Evolutionary conservation across 345 rosid species (phyloP), one percentile per base, ranked within the genome.

Genomic region (Citrus maxima): DNA sequence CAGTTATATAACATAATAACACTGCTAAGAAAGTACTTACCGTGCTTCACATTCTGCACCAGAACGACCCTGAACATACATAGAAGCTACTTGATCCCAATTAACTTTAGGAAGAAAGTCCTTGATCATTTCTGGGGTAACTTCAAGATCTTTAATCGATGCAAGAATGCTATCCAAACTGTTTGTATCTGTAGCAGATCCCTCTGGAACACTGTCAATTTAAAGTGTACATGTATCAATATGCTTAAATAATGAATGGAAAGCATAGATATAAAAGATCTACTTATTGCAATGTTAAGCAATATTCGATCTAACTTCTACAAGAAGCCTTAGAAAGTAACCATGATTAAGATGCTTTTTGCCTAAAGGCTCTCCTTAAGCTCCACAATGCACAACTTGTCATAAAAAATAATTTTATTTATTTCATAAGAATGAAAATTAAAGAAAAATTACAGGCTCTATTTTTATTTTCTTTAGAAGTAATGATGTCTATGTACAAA

Each of bases 41-140:
- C 85, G 90, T 77, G 97, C 88, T 87, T 89, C 90, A 81, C 99
- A 96, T 87, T 94, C 98, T 72, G 95, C 88, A 81, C 93, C 97
- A 80, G 90, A 84, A 68, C 87, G 97, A 86, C 88, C 89, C 40
- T 73, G 74, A 32, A 88, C 82, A 76, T 86, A 87, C 79, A 78
- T 74, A 14, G 93, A 91, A 67, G 98, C 93, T 84, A 95, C 78
- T 42, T 88, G 90, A 81, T 90, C 87, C 99, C 99, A 96, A 21
- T 89, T 85, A 79, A 93, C 91, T 75, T 90, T 85, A 3, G 97
- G 98, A 86, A 94, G 92, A 80, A 91, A 90, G 84, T 89, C 90
- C 82, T 92, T 85, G 34, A 88, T 83, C 83, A 79, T 83, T 75
- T 90, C 93, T 16, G 97, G 92, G 10, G 97, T 86, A 75, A 96